Conservation (phyloP, 768 basidiomycete genomes). For the Ramaria sp. region DNA sequence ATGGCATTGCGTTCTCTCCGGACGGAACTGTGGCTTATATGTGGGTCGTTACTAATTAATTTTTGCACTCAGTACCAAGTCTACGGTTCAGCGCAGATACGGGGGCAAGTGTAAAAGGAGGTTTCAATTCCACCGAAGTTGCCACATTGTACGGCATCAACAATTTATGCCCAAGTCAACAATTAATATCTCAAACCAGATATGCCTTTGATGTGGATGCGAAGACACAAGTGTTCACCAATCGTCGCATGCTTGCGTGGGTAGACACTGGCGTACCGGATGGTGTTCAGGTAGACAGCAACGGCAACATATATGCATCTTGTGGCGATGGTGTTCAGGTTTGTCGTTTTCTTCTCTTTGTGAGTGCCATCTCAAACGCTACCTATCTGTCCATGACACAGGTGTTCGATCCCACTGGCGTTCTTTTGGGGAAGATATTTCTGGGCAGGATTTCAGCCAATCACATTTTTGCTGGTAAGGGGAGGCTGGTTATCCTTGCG, state of each 20-base stretch:
- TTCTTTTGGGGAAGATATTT: constrained; percentile 57
- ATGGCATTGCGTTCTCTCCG: constrained; percentile 64
- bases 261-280: constrained; percentile 56
- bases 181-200: constrained; percentile 22
- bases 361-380: not conserved
- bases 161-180: not conserved
- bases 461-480: constrained; percentile 29
- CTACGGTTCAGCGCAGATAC: not conserved
- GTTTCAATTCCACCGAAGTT: constrained; percentile 45
- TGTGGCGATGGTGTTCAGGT: constrained; percentile 63
- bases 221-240: constrained; percentile 37
- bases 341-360: constrained; percentile 10
- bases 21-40: constrained; percentile 59
- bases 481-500: constrained; percentile 27
- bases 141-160: constrained; percentile 49
- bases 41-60: constrained; percentile 22
- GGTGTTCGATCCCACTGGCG: constrained; percentile 46
- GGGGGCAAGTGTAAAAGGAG: constrained; percentile 13
- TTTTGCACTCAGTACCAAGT: not conserved
- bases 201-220: constrained; percentile 61
- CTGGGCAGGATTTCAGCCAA: constrained; percentile 27
- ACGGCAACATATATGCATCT: constrained; percentile 57
- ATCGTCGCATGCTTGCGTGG: constrained; percentile 60
- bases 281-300: constrained; percentile 39
- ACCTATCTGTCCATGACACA: constrained; percentile 11